Conservation (phyloP, 306 rosid species). For the Dryas drummondii region DNA sequence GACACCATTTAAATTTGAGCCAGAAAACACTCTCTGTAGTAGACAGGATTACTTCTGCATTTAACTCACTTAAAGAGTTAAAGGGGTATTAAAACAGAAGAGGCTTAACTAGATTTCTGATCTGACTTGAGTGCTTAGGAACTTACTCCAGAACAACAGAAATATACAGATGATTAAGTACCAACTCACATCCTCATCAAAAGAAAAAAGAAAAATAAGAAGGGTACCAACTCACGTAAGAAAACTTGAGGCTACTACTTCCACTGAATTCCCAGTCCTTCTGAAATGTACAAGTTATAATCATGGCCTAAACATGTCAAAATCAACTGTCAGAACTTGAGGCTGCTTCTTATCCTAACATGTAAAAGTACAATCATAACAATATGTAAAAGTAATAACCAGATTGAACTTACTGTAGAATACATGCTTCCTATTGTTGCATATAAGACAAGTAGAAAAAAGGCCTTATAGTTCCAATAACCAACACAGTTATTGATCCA, state of each 20-base stretch:
- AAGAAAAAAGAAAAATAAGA: neutral
- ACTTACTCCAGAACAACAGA: neutral
- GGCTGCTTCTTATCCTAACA: neutral
- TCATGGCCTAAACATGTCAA: slow-evolving; percentile 41
- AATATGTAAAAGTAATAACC: slow-evolving; percentile 20
- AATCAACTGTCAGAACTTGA: slow-evolving; percentile 21
- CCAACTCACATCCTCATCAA: neutral
- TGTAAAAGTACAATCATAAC: too few relatives aligned
- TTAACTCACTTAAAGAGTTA: neutral
- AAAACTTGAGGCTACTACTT: slow-evolving; percentile 39
- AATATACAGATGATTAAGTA: neutral
- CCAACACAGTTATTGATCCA: slow-evolving; percentile 95
- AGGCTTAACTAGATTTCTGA: neutral
- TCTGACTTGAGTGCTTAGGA: neutral
- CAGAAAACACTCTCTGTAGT: neutral
- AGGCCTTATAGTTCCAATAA: slow-evolving; percentile 87
- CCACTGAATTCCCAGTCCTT: slow-evolving; percentile 54
- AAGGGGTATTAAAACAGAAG: neutral
- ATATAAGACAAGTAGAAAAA: slow-evolving; percentile 54
- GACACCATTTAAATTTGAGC: neutral
- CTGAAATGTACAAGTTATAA: slow-evolving; percentile 51
- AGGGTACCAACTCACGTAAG: slow-evolving; percentile 59
- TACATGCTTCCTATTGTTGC: slow-evolving; percentile 57
- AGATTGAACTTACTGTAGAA: slow-evolving; percentile 52
- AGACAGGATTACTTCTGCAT: neutral